Evolutionary conservation across 306 rosid genomes (phyloP).

Genomic region (Vigna radiata): DNA sequence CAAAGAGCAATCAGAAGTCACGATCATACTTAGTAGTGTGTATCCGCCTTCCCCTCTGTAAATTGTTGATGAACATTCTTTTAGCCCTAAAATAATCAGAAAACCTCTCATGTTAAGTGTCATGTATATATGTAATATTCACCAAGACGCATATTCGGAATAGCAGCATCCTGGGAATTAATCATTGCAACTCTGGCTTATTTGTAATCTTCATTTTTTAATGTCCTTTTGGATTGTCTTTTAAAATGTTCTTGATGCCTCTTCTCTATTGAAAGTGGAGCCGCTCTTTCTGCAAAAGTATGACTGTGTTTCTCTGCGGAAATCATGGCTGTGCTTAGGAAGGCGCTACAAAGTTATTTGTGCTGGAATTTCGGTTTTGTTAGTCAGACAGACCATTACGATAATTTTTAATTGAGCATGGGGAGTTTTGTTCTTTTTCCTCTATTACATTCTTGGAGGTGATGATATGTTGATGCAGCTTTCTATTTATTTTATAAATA

Average conservation of each 20-base stretch:
- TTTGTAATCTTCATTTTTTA: not conserved
- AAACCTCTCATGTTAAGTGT: slow-evolving; percentile 36
- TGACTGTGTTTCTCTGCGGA: not conserved
- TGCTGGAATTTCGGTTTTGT: not conserved
- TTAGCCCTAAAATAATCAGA: not conserved
- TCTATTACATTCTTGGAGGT: no score
- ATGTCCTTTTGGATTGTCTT: not conserved
- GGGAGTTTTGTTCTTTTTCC: no score
- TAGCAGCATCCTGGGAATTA: not conserved
- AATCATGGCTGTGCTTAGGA: not conserved
- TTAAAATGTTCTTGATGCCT: not conserved
- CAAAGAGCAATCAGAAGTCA: slow-evolving; percentile 44
- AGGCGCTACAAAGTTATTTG: not conserved
- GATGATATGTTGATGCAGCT: no score
- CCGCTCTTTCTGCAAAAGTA: not conserved
- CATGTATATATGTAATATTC: slow-evolving; percentile 28
- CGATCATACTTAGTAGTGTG: slow-evolving; percentile 47
- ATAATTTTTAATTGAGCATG: no score
- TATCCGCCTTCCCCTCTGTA: slow-evolving; percentile 32
- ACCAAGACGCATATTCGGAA: not conserved
- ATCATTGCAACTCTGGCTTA: not conserved
- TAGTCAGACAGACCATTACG: no score
- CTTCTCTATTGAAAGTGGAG: slow-evolving; percentile 8
- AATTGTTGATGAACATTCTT: slow-evolving; percentile 40
- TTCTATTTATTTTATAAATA: no score